Conservation (phyloP, 441 rosid species). For the Populus hybrid region DNA sequence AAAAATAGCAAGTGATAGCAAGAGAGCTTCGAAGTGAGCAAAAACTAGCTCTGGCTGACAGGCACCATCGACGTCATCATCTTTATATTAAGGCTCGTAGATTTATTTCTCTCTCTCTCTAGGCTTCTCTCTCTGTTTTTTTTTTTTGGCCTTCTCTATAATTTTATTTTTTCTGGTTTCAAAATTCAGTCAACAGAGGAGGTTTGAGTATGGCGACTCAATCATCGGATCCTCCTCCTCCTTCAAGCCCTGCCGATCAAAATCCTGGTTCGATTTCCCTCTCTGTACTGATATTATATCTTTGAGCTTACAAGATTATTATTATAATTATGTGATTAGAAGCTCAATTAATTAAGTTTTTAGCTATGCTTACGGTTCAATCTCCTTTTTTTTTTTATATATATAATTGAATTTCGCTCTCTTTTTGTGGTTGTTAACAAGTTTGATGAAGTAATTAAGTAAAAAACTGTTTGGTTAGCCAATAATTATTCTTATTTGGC, state of each 20-base stretch:
- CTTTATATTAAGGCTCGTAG: background rate
- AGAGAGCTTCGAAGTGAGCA: conserved; percentile 13
- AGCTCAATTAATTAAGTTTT: no score
- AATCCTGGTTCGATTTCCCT: conserved; percentile 13
- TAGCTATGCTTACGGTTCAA: background rate
- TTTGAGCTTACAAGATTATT: background rate
- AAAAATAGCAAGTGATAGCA: no score
- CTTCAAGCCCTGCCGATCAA: conserved; percentile 20
- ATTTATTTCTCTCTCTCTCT: background rate
- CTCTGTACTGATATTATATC: no score
- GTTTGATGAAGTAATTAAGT: background rate
- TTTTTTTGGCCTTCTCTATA: no score
- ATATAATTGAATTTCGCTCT: no score
- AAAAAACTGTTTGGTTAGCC: background rate
- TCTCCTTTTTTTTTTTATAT: background rate
- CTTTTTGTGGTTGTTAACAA: background rate
- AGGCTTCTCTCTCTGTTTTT: no score
- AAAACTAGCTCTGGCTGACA: conserved; percentile 17
- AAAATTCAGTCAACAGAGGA: conserved; percentile 7
- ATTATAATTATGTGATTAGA: no score
- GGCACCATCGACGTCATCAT: background rate
- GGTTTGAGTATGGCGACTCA: conserved; percentile 20
- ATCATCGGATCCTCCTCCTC: conserved; percentile 15
- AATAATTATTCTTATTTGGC: background rate
- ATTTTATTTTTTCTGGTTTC: background rate